Evolutionary conservation across 345 rosid species (phyloP).

Genomic region (Camelina laxa): DNA sequence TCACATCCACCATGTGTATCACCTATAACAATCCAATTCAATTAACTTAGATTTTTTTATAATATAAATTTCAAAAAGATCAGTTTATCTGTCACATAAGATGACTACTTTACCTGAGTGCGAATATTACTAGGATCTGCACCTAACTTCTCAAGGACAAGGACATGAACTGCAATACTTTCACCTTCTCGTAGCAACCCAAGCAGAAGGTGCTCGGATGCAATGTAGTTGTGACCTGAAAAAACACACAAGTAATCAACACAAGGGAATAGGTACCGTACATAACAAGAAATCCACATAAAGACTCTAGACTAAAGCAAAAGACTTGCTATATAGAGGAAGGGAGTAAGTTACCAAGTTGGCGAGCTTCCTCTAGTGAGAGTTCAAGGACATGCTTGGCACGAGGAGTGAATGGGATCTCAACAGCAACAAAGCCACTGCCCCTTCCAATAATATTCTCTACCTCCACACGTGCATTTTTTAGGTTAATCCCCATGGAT

Average conservation of each 20-base stretch:
- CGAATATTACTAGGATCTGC: conserved; percentile 97
- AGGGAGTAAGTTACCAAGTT: conserved; percentile 58
- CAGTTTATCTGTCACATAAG: conserved; percentile 2
- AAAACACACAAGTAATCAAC: conserved; percentile 21
- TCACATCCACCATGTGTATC: conserved; percentile 98
- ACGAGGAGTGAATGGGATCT: conserved; percentile 97
- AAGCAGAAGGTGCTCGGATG: conserved; percentile 97
- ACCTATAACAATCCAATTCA: conserved; percentile 59
- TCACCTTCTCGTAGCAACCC: conserved; percentile 98
- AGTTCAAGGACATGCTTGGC: conserved; percentile 96
- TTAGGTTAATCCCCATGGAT: conserved; percentile 94
- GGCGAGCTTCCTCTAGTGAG: conserved; percentile 93
- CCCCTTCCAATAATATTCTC: conserved; percentile 98
- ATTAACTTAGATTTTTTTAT: not conserved
- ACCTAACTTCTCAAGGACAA: conserved; percentile 95
- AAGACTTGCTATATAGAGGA: not conserved
- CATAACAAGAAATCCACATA: not conserved
- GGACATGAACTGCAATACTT: conserved; percentile 98
- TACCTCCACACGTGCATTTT: conserved; percentile 94
- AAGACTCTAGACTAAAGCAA: not conserved
- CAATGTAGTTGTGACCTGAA: conserved; percentile 96
- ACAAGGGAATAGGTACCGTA: not conserved
- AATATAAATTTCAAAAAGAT: not conserved
- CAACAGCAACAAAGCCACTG: conserved; percentile 97
- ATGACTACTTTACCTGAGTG: conserved; percentile 69